A percentile compares a stretch with the other conserved stretches of the same genome.
phyloP scores from a whole-genome alignment of 495 filamentous ascomycete species.

The Penicillium coprophilum region DNA sequence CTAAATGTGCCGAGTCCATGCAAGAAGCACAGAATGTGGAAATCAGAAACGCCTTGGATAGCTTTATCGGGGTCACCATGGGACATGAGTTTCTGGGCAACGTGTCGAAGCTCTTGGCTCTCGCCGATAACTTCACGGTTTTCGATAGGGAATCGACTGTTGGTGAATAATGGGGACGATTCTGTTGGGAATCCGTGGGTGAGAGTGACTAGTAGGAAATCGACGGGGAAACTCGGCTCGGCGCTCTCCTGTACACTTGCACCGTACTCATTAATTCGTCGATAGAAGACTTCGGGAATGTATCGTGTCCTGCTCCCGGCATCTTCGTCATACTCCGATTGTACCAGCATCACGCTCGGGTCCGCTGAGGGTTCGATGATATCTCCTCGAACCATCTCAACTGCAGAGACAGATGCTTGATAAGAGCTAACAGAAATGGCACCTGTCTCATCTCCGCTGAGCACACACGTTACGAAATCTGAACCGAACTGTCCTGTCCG shows the following conservation, averaged over 20 bases:
- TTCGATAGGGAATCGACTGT: conserved; percentile 76
- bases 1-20: conserved; percentile 74
- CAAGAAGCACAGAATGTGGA: conserved; percentile 88
- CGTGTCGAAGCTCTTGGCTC: conserved; percentile 67
- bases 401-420: conserved; percentile 89
- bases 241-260: conserved; percentile 95
- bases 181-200: conserved; percentile 93
- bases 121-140: conserved; percentile 84
- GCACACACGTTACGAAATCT: conserved; percentile 93
- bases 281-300: conserved; percentile 96
- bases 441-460: conserved; percentile 87
- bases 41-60: conserved; percentile 76
- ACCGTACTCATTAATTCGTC: conserved; percentile 93
- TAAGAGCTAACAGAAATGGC: conserved; percentile 87
- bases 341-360: conserved; percentile 90
- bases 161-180: conserved; percentile 69
- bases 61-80: conserved; percentile 60
- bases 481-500: conserved; percentile 92
- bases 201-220: conserved; percentile 92
- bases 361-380: conserved; percentile 95
- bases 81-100: conserved; percentile 62
- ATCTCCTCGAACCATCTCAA: conserved; percentile 95
- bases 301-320: conserved; percentile 73
- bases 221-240: conserved; percentile 92
- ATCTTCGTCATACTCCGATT: conserved; percentile 81